A percentile compares a stretch with the other conserved stretches of the same genome.
Conservation (phyloP, 768 basidiomycete genomes). For the Suillus sp. region DNA sequence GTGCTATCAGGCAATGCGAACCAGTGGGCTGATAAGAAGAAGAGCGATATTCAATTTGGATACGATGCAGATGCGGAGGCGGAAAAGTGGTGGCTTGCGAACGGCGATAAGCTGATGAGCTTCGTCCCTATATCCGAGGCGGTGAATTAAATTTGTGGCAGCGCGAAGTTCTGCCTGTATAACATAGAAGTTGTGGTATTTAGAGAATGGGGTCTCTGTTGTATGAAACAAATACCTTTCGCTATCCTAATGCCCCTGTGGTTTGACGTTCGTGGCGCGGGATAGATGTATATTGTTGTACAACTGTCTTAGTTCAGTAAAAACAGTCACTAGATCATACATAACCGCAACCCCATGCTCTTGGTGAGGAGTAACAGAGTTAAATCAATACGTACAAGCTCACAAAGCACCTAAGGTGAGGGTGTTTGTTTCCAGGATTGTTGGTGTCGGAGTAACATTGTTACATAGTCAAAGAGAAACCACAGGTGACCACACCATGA, state of each 20-base stretch:
- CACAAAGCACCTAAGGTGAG: not conserved
- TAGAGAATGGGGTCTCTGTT: not conserved
- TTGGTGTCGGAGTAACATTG: not conserved
- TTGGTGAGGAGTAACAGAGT: not conserved
- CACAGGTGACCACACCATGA: not conserved
- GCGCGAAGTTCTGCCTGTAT: not conserved
- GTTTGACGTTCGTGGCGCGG: not conserved
- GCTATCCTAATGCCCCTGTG: not conserved
- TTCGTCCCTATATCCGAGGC: not conserved
- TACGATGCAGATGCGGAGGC: conserved; percentile 57
- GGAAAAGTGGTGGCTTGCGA: conserved; percentile 51
- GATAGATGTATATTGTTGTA: not conserved
- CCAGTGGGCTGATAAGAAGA: conserved; percentile 60
- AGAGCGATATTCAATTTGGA: conserved; percentile 48
- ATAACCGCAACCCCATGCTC: not conserved
- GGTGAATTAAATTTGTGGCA: not conserved
- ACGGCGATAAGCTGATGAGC: conserved; percentile 28
- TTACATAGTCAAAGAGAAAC: not conserved
- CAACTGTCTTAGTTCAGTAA: too few relatives aligned
- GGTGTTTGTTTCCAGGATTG: not conserved
- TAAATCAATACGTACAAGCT: not conserved
- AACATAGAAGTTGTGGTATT: not conserved
- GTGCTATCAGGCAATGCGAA: conserved; percentile 43
- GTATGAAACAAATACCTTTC: not conserved
- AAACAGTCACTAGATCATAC: not conserved